Base-by-base conservation (phyloP, 768 basidiomycete species). In the Lactifluus pinguis region DNA sequence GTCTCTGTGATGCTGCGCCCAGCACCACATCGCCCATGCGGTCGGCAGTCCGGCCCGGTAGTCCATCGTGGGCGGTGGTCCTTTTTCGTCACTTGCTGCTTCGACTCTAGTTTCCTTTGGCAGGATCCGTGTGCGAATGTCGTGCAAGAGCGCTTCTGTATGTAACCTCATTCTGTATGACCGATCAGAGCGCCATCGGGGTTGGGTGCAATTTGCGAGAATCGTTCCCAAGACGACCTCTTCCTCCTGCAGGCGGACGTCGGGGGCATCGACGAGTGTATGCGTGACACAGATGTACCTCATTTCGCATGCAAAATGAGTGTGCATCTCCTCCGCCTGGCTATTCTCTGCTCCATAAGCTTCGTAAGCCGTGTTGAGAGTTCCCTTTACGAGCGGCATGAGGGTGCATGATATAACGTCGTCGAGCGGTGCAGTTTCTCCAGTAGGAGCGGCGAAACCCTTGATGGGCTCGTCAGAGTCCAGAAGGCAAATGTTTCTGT, bases 401-500 rank as follows among this genome's bases (percentile, higher is more conserved):
- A 63, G 49, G 25, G 42, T 53, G 32, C 49, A 14, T 15, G 53
- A 59, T 2, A 63, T 59, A 0, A 44, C 21, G 25, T 63, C 54
- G 6, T 44, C n/a, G 5, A 62, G 39, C 13, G 52, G 38, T 15
- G 41, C 34, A 5, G 14, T 38, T 49, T 17, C 6, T 17, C 38
- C 52, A 5, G 54, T 41, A 1, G 13, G 5, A 5, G 11, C 14
- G 10, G 34, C 29, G 21, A 59, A 8, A 25, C 48, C 38, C 25
- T 44, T 19, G 29, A 59, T 56, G 29, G 72, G 66, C 15, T 68
- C 63, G n/a, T 74, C 66, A 3, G 75, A 70, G 17, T 79, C 74
- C 14, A 74, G 73, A 32, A 86, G 70, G 19, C 66, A 68, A 61
- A 91, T 82, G 7, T 79, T 30, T 51, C 68, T 42, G 21, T n/a